Conservation (phyloP, 768 basidiomycete species). For the Pulveroboletus sp. region DNA sequence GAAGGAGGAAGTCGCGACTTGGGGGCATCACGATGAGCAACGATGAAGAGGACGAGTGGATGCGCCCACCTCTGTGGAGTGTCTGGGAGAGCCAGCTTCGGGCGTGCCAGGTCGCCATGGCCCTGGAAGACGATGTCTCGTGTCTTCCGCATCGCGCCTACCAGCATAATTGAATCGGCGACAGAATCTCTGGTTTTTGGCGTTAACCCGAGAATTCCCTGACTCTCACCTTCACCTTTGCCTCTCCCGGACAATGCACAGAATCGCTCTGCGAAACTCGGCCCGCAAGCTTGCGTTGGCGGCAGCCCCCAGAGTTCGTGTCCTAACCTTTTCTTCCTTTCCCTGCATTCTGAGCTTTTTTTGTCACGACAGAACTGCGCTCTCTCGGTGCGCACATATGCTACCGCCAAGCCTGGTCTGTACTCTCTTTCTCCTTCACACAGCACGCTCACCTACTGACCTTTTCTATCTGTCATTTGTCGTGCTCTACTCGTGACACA, state of each 20-base stretch:
- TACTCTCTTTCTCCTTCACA: constrained; percentile 5
- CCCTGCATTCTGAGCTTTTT: constrained; percentile 8
- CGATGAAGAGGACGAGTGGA: background rate
- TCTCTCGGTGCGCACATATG: constrained; percentile 77
- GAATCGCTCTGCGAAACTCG: constrained; percentile 82
- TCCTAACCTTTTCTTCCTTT: constrained; percentile 1
- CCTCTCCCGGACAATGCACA: constrained; percentile 61
- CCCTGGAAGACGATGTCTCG: constrained; percentile 5
- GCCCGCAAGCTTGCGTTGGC: constrained; percentile 72
- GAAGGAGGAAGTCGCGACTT: constrained; percentile 25
- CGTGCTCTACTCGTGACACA: constrained; percentile 34
- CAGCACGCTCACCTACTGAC: constrained; percentile 3
- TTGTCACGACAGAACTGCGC: constrained; percentile 34
- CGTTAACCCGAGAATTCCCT: constrained; percentile 32
- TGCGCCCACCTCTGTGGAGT: constrained; percentile 19
- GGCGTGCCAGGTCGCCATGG: constrained; percentile 16
- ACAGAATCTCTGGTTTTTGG: constrained; percentile 31
- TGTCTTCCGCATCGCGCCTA: constrained; percentile 1
- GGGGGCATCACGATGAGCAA: constrained; percentile 6
- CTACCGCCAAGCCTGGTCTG: constrained; percentile 96
- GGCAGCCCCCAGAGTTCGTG: constrained; percentile 56
- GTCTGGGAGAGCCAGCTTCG: constrained; percentile 25
- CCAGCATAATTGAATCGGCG: constrained; percentile 26
- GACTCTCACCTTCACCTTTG: constrained; percentile 42
- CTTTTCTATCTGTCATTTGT: constrained; percentile 9